Percentiles rank a stretch among this genome's conserved stretches.
Conservation (phyloP, 2,329 filamentous ascomycete genomes). For the Neobulgaria alba region DNA sequence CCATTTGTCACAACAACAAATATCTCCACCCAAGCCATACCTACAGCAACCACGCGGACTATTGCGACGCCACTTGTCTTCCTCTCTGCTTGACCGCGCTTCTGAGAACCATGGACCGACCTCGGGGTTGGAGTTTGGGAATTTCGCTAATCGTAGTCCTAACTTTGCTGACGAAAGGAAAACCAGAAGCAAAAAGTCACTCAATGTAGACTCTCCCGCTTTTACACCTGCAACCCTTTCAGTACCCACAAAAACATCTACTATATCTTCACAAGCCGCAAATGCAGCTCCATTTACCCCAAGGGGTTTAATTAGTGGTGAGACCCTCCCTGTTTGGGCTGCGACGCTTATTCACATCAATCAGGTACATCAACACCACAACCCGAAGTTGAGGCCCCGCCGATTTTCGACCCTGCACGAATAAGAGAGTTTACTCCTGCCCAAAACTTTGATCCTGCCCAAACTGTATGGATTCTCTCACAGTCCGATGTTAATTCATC, state of each 20-base stretch:
- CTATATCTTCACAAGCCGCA: conserved; percentile 81
- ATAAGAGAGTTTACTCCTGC: conserved; percentile 51
- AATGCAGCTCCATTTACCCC: conserved; percentile 82
- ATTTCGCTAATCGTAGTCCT: neutral
- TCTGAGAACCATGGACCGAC: no score
- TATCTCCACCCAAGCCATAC: no score
- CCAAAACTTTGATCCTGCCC: conserved; percentile 43
- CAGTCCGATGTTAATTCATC: neutral
- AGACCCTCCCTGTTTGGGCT: neutral
- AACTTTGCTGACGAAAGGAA: no score
- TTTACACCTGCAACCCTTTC: conserved; percentile 61
- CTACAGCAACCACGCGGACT: no score
- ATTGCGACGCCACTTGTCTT: no score
- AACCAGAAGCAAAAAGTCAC: conserved; percentile 54
- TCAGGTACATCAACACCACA: conserved; percentile 22
- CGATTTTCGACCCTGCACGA: conserved; percentile 46
- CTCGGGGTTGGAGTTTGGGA: no score
- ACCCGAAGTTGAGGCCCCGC: conserved; percentile 29
- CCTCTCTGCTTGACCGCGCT: no score
- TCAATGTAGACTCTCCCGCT: conserved; percentile 94
- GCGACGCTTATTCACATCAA: neutral
- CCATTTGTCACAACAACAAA: no score
- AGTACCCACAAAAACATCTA: conserved; percentile 52
- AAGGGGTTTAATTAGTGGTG: conserved; percentile 40
- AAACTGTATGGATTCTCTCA: conserved; percentile 33